Evolutionary conservation across 768 basidiomycete species (phyloP).

Genomic region (Ramaria sp.): DNA sequence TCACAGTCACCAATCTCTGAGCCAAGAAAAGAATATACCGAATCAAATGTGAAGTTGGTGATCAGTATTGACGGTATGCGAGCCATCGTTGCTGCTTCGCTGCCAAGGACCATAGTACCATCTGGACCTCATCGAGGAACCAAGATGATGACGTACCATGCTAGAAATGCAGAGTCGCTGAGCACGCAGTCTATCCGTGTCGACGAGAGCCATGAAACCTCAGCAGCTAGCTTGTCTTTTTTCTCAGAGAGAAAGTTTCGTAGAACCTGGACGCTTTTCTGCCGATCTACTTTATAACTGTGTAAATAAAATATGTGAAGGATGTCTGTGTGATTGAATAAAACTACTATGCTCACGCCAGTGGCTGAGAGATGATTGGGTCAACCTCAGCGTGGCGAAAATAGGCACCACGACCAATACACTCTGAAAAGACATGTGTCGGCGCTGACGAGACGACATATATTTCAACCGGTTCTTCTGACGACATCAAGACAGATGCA

Average conservation of each 20-base stretch:
- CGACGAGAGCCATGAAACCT: slow-evolving; percentile 45
- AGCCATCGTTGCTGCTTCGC: slow-evolving; percentile 53
- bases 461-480: slow-evolving; percentile 35
- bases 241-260: slow-evolving; percentile 46
- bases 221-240: slow-evolving; percentile 41
- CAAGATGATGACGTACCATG: slow-evolving; percentile 36
- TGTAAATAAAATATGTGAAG: neutral
- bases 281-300: slow-evolving; percentile 66
- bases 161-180: slow-evolving; percentile 71
- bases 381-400: slow-evolving; percentile 70
- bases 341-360: slow-evolving; percentile 42
- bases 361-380: slow-evolving; percentile 70
- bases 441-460: slow-evolving; percentile 70
- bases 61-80: slow-evolving; percentile 62
- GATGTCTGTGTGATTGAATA: neutral
- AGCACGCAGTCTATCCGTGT: slow-evolving; percentile 48
- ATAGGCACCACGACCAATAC: slow-evolving; percentile 47
- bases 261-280: slow-evolving; percentile 55
- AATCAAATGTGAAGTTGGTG: slow-evolving; percentile 81
- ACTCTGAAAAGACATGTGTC: slow-evolving; percentile 55
- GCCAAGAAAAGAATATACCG: slow-evolving; percentile 69
- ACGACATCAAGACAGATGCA: slow-evolving; percentile 43
- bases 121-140: neutral
- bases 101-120: slow-evolving; percentile 18
- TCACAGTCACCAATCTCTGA: slow-evolving; percentile 37